Percentiles rank a stretch among this genome's conserved stretches.
Conservation (phyloP, 441 rosid genomes). For the Arabidopsis lyrata region DNA sequence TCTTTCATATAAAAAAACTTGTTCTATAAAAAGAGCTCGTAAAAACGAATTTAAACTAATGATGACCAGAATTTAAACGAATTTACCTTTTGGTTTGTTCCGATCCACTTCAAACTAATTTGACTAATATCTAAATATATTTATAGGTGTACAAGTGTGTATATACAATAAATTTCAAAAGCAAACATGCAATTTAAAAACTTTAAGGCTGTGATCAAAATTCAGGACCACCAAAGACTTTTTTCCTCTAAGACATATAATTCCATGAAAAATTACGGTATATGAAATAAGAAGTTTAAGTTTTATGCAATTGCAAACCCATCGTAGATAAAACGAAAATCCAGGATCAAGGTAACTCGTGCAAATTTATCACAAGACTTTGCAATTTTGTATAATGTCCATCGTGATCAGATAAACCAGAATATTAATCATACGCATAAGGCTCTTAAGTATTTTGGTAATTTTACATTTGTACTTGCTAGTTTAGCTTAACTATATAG, state of each 20-base stretch:
- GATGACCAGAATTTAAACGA: conserved; percentile 20
- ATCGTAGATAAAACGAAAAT: background rate
- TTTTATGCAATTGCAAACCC: background rate
- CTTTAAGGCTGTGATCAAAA: conserved; percentile 5
- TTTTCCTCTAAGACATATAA: background rate
- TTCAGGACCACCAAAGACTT: conserved; percentile 22
- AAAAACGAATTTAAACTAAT: conserved; percentile 12
- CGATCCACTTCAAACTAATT: conserved; percentile 24
- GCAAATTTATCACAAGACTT: background rate
- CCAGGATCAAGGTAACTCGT: background rate
- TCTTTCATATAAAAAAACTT: background rate
- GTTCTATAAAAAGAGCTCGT: background rate
- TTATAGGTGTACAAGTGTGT: conserved; percentile 1
- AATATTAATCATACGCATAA: too few species aligned
- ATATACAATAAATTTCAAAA: conserved; percentile 7
- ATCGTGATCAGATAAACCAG: too few species aligned
- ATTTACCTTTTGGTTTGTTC: conserved; percentile 32
- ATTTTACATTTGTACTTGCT: background rate
- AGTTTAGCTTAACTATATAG: background rate
- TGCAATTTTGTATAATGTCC: background rate
- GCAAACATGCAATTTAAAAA: conserved; percentile 9
- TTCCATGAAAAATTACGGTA: background rate
- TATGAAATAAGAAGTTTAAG: too few species aligned
- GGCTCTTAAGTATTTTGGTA: background rate
- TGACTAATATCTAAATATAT: conserved; percentile 6